phyloP scores from a whole-genome alignment of 2,329 filamentous ascomycete species.

The Verticillium tricorpus region DNA sequence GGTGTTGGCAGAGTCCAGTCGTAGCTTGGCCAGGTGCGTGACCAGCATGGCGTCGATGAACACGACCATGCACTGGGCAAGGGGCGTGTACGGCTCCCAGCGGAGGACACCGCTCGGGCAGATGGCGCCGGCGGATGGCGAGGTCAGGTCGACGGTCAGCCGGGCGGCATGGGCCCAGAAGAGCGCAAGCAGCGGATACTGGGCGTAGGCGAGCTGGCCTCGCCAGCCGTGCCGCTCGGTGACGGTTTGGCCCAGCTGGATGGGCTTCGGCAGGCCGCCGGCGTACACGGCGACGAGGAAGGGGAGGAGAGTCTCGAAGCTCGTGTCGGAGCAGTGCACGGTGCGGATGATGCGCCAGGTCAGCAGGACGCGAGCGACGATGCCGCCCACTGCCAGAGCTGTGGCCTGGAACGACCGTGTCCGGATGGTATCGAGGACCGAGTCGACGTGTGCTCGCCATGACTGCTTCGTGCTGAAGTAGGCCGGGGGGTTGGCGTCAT shows the following conservation, averaged over 20 bases:
- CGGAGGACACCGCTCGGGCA: conserved; percentile 19
- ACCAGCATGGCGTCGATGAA: conserved; percentile 26
- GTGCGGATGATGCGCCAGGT: conserved; percentile 26
- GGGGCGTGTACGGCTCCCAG: conserved; percentile 21
- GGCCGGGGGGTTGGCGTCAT: conserved; percentile 2
- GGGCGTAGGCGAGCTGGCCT: conserved; percentile 2
- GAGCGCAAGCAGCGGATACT: conserved; percentile 19
- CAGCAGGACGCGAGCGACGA: conserved; percentile 21
- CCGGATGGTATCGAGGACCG: conserved; percentile 1
- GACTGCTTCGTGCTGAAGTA: not conserved
- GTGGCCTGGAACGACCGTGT: conserved; percentile 11
- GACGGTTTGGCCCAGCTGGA: conserved; percentile 17
- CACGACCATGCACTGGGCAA: conserved; percentile 21
- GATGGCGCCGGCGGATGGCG: conserved; percentile 21
- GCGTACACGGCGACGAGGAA: conserved; percentile 19
- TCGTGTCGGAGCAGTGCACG: conserved; percentile 27
- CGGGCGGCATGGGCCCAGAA: conserved; percentile 26
- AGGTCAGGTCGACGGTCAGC: conserved; percentile 19
- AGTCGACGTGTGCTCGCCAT: conserved; percentile 5
- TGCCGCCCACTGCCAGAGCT: conserved; percentile 15
- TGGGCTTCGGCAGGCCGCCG: conserved; percentile 13
- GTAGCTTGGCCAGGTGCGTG: conserved; percentile 18
- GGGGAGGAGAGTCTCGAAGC: conserved; percentile 28
- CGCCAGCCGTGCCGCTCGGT: conserved; percentile 12
- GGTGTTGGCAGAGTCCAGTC: conserved; percentile 15